Evolutionary conservation across 2,329 filamentous ascomycete genomes (phyloP), one percentile per base, ranked within the genome.

Genomic region (Ascochyta clinopodiicola): DNA sequence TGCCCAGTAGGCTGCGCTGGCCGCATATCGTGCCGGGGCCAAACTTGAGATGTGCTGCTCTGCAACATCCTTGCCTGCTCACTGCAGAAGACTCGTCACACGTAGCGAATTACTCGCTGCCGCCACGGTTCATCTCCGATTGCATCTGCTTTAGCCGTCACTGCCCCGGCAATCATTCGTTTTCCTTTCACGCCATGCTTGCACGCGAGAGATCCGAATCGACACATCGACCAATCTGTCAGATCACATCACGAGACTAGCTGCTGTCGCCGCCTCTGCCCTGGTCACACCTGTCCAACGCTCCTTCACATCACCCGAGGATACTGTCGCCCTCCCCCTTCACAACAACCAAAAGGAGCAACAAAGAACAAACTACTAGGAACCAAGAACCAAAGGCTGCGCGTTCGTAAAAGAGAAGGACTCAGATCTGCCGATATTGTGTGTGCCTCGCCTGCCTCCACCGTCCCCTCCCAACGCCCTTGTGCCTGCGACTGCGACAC

Each of bases 81-180:
- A 51, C 52, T 56, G 52, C 46, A 56, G 52, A 56, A 56, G 42
- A 46, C 54, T 52, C 54, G 54, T 57, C 54, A 51, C 54, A 52
- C 54, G 32, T 43, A 19, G 48, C 54, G 21, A 57, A 57, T 57
- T 51, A 52, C 63, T 66, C 63, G 63, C 57, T 69, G 64, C 62
- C 63, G 61, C 53, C 45, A 63, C 67, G 64, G 61, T 64, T 66
- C 67, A 75, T 76, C 71, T 76, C 73, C 73, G 73, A 75, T 75
- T 72, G 67, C 67, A 70, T 74, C 68, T 67, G 64, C 60, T 60
- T 57, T 63, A 61, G 63, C 61, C 61, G 46, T 56, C 52, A 46
- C 37, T 31, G 46, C 46, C 52, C 52, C 52, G 51, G 36, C 37
- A 22, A 22, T 35, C 38, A 51, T 51, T 56, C 58, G 59, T 64